A percentile compares a stretch with the other conserved stretches of the same genome.
These are phyloP conservation scores for Cystofilobasidium bisporidii DNA, from an alignment of 768 basidiomycete species.

Conservation along the genomic window DNA sequence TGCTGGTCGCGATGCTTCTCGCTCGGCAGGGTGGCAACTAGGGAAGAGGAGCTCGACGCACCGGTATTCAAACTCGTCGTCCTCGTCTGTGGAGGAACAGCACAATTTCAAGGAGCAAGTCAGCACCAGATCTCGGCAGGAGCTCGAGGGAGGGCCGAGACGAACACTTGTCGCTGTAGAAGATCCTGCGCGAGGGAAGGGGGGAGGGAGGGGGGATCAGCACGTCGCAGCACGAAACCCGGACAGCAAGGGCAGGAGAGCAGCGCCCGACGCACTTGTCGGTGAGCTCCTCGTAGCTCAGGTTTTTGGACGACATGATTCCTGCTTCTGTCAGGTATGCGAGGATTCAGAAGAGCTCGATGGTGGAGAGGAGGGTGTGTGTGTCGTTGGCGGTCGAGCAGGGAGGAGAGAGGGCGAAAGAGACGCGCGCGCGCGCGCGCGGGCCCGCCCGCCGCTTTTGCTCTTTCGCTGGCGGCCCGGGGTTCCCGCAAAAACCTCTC, in stretches of 20 bases:
- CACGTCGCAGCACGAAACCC: not conserved
- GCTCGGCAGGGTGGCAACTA: too few species aligned
- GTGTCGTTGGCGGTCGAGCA: not conserved
- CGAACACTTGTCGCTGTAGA: conserved; percentile 18
- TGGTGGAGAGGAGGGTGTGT: not conserved
- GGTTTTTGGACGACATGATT: conserved; percentile 16
- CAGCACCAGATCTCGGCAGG: not conserved
- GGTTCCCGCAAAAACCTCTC: too few species aligned
- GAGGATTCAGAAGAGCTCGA: too few species aligned
- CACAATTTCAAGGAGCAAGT: not conserved
- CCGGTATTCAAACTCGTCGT: conserved; percentile 80
- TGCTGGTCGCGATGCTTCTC: too few species aligned
- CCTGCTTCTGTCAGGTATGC: too few species aligned
- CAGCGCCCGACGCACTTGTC: conserved; percentile 20
- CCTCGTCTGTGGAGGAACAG: conserved; percentile 35
- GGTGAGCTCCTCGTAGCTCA: conserved; percentile 14
- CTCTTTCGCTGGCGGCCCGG: too few species aligned
- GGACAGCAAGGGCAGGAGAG: not conserved
- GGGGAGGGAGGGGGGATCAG: not conserved
- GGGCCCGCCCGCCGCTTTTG: too few species aligned
- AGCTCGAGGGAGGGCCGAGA: not conserved
- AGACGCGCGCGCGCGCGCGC: too few species aligned
- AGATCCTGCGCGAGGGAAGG: conserved; percentile 14
- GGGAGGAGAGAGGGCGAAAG: too few species aligned
- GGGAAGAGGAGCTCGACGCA: conserved; percentile 5